Evolutionary conservation across 306 rosid species (phyloP).

Genomic region (Trichosanthes cucumerina): DNA sequence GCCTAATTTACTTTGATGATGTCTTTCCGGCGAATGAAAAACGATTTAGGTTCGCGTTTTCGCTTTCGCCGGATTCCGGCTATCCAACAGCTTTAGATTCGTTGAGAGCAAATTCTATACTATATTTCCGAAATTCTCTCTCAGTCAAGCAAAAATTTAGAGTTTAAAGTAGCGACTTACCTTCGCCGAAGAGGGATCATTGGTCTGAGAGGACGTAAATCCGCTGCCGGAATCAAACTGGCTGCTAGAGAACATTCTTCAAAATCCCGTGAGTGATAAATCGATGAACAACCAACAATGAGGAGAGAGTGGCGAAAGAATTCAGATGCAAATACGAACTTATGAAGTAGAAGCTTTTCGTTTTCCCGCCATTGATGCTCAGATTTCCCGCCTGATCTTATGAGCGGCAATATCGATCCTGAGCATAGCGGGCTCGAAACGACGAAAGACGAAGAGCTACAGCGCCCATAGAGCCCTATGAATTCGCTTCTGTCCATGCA

Average conservation of each 20-base stretch:
- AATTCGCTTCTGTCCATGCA: background rate
- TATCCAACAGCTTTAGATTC: background rate
- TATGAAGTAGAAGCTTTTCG: background rate
- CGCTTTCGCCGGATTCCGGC: background rate
- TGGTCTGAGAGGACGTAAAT: constrained; percentile 43
- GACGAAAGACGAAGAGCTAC: background rate
- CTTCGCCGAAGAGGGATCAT: constrained; percentile 50
- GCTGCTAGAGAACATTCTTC: constrained; percentile 57
- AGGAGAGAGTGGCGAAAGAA: background rate
- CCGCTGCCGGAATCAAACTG: constrained; percentile 74
- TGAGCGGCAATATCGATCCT: background rate
- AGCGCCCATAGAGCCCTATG: background rate
- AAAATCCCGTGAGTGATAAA: constrained; percentile 26
- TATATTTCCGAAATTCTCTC: background rate
- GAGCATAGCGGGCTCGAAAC: background rate
- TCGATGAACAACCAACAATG: background rate
- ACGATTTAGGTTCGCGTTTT: background rate
- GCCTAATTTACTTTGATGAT: background rate
- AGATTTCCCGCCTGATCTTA: constrained; percentile 27
- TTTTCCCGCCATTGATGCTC: constrained; percentile 40
- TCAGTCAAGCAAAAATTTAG: constrained; percentile 10
- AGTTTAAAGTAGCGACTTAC: constrained; percentile 24
- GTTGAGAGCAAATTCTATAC: background rate
- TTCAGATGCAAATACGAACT: background rate
- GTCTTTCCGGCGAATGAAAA: background rate